phyloP scores from a whole-genome alignment of 345 rosid species.

The Hibiscus tridactylites region DNA sequence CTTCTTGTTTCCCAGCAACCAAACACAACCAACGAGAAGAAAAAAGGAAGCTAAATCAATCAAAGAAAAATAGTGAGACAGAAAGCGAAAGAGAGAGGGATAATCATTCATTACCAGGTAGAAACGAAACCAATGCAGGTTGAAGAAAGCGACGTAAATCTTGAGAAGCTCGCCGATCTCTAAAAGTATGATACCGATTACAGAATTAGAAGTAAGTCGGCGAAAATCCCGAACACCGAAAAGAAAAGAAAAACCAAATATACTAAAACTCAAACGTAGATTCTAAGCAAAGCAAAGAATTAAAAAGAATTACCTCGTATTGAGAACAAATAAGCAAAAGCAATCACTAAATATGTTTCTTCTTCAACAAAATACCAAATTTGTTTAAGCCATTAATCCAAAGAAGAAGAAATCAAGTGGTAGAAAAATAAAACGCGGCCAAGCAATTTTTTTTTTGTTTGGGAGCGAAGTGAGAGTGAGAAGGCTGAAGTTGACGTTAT shows the following conservation, averaged over 20 bases:
- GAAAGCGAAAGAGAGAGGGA: neutral
- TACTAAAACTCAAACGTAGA: constrained; percentile 24
- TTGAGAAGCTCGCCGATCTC: constrained; percentile 18
- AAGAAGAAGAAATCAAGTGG: neutral
- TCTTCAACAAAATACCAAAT: constrained; percentile 12
- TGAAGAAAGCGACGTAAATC: neutral
- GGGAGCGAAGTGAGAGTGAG: neutral
- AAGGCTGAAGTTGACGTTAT: neutral
- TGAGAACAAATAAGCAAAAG: constrained; percentile 10
- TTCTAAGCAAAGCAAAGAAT: constrained; percentile 55
- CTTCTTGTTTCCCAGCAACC: constrained; percentile 7
- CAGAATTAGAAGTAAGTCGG: constrained; percentile 6
- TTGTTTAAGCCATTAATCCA: neutral
- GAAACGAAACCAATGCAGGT: constrained; percentile 22
- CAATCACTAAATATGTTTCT: neutral
- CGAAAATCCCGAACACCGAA: constrained; percentile 4
- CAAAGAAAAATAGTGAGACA: neutral
- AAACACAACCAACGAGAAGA: neutral
- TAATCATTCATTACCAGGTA: constrained; percentile 16
- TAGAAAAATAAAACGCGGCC: neutral
- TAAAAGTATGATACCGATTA: constrained; percentile 22
- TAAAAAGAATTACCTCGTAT: constrained; percentile 20
- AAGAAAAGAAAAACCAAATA: neutral
- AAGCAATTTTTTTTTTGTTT: neutral
- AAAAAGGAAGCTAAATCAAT: neutral